Percentiles rank a stretch among this genome's conserved stretches.
These are phyloP conservation scores for Diutina mesorugosa DNA, from an alignment of 1,139 yeast genomes.

Conservation along the genomic window DNA sequence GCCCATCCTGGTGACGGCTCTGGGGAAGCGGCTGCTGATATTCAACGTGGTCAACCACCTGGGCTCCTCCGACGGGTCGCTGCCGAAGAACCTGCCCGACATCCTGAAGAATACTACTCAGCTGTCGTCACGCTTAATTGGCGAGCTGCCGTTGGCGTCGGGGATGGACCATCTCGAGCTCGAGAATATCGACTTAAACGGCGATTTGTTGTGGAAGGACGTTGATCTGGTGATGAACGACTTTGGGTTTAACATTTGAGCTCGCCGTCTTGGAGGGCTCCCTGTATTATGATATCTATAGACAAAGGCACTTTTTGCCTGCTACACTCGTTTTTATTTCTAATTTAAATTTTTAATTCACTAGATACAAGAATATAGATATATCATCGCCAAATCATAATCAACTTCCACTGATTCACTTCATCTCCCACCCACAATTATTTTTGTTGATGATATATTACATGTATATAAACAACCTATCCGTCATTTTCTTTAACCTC, in stretches of 20 bases:
- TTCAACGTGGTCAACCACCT: constrained; percentile 24
- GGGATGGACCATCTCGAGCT: not conserved
- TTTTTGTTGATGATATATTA: not conserved
- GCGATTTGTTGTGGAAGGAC: constrained; percentile 76
- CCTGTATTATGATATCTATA: not conserved
- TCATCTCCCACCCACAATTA: no score
- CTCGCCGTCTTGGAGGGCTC: not conserved
- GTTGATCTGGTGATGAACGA: constrained; percentile 90
- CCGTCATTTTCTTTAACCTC: not conserved
- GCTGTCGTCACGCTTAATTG: not conserved
- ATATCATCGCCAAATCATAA: not conserved
- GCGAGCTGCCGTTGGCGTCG: not conserved
- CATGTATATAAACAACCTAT: constrained; percentile 1
- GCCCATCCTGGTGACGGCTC: constrained; percentile 37
- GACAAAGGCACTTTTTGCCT: no score
- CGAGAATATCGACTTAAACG: constrained; percentile 19
- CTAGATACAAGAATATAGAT: not conserved
- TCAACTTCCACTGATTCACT: no score
- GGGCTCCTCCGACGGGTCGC: not conserved
- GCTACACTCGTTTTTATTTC: no score
- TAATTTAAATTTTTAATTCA: not conserved
- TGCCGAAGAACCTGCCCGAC: not conserved
- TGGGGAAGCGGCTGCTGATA: constrained; percentile 19
- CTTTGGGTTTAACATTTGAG: constrained; percentile 58
- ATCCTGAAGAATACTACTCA: not conserved